A percentile compares a stretch with the other conserved stretches of the same genome.
phyloP scores from a whole-genome alignment of 306 rosid species.

The Quercus glauca region DNA sequence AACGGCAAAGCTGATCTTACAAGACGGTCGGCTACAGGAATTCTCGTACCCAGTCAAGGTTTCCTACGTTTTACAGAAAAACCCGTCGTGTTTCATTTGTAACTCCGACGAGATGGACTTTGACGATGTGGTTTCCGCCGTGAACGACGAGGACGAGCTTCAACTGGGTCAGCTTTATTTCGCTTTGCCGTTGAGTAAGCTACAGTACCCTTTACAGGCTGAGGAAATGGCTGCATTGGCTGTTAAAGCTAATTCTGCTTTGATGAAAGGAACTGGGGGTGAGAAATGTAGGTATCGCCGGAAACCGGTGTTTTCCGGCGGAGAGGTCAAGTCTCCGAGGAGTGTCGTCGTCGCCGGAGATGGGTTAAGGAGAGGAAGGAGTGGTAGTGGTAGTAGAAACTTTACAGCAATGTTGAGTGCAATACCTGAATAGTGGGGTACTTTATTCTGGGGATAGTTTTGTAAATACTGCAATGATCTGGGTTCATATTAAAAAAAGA shows the following conservation, averaged over 20 bases:
- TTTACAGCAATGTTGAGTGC: conserved; percentile 53
- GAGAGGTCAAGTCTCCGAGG: conserved; percentile 26
- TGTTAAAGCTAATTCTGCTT: conserved; percentile 80
- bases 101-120: conserved; percentile 93
- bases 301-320: conserved; percentile 41
- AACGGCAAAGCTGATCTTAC: conserved; percentile 69
- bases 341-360: background rate
- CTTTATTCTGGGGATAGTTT: background rate
- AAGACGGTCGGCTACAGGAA: conserved; percentile 66
- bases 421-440: conserved; percentile 67
- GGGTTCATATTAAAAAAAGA: background rate
- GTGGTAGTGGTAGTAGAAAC: conserved; percentile 26
- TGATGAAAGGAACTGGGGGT: conserved; percentile 47
- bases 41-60: conserved; percentile 66
- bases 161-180: conserved; percentile 86
- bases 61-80: conserved; percentile 57
- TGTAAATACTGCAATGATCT: conserved; percentile 27
- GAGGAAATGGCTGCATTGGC: conserved; percentile 98
- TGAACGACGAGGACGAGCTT: conserved; percentile 62
- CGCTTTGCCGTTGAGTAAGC: conserved; percentile 64
- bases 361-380: conserved; percentile 33
- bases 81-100: conserved; percentile 71
- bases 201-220: conserved; percentile 52
- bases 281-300: conserved; percentile 42
- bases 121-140: conserved; percentile 61